phyloP scores from a whole-genome alignment of 2,329 filamentous ascomycete genomes.

The Aspergillus aculeatus region DNA sequence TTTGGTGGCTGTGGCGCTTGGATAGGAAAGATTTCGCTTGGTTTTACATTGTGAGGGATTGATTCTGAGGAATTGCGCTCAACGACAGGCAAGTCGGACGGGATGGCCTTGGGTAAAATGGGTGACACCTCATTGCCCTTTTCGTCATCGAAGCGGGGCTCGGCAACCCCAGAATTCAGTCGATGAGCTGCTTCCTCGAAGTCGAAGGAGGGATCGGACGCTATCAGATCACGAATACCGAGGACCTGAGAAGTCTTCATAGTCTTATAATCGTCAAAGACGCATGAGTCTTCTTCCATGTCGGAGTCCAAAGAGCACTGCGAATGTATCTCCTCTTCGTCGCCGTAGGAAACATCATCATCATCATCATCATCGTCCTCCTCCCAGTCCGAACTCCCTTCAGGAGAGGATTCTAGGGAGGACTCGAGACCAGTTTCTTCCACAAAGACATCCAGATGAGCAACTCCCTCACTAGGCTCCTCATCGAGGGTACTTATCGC shows the following conservation, averaged over 20 bases:
- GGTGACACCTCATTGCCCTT: background rate
- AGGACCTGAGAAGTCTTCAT: slow-evolving; percentile 2
- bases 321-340: slow-evolving; percentile 7
- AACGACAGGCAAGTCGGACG: background rate
- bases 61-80: background rate
- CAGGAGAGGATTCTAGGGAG: background rate
- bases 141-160: background rate
- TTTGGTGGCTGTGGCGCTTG: background rate
- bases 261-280: slow-evolving; percentile 5
- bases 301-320: slow-evolving; percentile 9
- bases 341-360: slow-evolving; percentile 1
- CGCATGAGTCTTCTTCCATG: slow-evolving; percentile 9
- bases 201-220: background rate
- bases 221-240: background rate
- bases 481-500: background rate
- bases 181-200: background rate
- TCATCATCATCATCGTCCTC: slow-evolving; percentile 4
- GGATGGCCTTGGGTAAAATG: background rate
- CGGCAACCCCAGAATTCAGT: background rate
- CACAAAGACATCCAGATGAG: slow-evolving; percentile 5
- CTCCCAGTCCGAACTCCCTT: slow-evolving; percentile 6
- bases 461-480: background rate
- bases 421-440: slow-evolving; percentile 10
- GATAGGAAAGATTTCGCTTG: background rate
- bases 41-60: background rate